These are phyloP conservation scores for Mucuna pruriens DNA, from an alignment of 306 rosid species.

Conservation along the genomic window DNA sequence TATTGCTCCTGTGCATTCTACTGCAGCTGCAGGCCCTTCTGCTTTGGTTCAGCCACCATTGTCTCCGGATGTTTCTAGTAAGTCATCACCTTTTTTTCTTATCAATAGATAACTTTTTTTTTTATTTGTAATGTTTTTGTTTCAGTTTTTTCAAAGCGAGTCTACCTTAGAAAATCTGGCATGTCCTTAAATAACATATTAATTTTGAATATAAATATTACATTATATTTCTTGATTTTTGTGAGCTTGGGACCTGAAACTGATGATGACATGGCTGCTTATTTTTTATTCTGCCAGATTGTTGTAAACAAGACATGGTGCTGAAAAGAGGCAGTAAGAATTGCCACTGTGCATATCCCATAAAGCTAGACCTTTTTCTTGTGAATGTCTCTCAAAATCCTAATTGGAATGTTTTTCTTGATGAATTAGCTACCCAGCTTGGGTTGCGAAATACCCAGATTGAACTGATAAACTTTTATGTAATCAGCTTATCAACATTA, in stretches of 20 bases:
- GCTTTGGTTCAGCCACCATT: slow-evolving; percentile 25
- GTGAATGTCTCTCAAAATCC: slow-evolving; percentile 78
- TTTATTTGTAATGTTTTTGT: neutral
- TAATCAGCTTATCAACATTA: slow-evolving; percentile 60
- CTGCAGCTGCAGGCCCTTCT: slow-evolving; percentile 36
- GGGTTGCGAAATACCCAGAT: slow-evolving; percentile 70
- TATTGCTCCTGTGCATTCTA: slow-evolving; percentile 28
- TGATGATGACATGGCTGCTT: neutral
- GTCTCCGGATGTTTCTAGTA: slow-evolving; percentile 35
- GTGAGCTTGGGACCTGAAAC: neutral
- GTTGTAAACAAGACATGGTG: slow-evolving; percentile 83
- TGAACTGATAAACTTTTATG: slow-evolving; percentile 82
- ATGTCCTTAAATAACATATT: neutral
- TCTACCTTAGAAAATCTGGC: neutral
- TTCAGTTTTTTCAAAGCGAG: neutral
- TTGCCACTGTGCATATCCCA: slow-evolving; percentile 90
- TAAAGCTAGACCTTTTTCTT: slow-evolving; percentile 90
- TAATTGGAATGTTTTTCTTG: slow-evolving; percentile 68
- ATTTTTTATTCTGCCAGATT: slow-evolving; percentile 58
- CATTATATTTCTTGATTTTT: neutral
- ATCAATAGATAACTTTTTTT: neutral
- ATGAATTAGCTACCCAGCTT: slow-evolving; percentile 74
- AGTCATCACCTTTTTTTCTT: neutral
- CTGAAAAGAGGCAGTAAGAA: slow-evolving; percentile 63
- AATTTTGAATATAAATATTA: neutral